phyloP scores from a whole-genome alignment of 306 rosid genomes.

The Dryas drummondii region DNA sequence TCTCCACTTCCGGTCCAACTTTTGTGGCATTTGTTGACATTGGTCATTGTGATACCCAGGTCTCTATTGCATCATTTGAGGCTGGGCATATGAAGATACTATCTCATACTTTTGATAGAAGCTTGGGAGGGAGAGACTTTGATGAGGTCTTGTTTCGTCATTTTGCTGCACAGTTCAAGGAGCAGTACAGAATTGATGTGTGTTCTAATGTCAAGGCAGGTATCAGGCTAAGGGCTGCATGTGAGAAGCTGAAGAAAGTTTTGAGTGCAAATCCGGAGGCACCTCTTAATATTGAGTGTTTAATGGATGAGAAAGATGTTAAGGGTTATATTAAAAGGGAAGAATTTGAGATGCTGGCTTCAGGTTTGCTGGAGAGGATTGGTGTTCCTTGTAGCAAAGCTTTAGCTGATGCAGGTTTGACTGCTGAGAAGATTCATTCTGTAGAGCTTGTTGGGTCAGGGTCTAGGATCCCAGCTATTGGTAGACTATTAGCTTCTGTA shows the following conservation, averaged over 20 bases:
- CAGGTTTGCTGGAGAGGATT: constrained; percentile 65
- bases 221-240: constrained; percentile 72
- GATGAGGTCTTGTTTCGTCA: constrained; percentile 73
- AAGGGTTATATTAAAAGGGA: constrained; percentile 88
- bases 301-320: constrained; percentile 99
- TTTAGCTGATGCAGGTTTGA: constrained; percentile 62
- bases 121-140: constrained; percentile 81
- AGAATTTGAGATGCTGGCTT: constrained; percentile 81
- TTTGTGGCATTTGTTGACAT: constrained; percentile 73
- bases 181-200: constrained; percentile 64
- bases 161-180: constrained; percentile 63
- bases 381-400: constrained; percentile 67
- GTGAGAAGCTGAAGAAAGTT: constrained; percentile 95
- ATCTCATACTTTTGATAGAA: constrained; percentile 67
- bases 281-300: constrained; percentile 88
- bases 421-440: constrained; percentile 58
- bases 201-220: constrained; percentile 70
- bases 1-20: constrained; percentile 35
- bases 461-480: constrained; percentile 84
- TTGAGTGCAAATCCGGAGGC: constrained; percentile 96
- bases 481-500: constrained; percentile 54
- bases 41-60: constrained; percentile 89
- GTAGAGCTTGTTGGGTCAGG: constrained; percentile 98
- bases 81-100: constrained; percentile 64
- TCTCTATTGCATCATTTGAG: constrained; percentile 65